A percentile compares a stretch with the other conserved stretches of the same genome.
Evolutionary conservation across 345 rosid species (phyloP).

Genomic region (Clarkia xantiana): DNA sequence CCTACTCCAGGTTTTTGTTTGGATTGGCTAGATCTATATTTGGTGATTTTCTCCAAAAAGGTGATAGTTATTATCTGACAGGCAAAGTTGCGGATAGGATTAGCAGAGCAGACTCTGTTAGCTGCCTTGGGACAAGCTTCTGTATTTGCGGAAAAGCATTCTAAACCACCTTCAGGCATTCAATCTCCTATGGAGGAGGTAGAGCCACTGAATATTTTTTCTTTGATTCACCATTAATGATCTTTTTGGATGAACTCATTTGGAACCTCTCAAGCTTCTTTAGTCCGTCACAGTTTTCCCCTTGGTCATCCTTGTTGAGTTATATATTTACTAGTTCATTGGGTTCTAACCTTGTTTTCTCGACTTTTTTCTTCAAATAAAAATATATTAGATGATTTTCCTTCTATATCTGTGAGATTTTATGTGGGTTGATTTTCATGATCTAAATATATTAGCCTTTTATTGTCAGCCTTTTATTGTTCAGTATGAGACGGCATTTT

Average conservation of each 20-base stretch:
- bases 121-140: conserved; percentile 93
- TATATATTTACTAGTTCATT: too few species aligned
- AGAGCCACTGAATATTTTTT: conserved; percentile 1
- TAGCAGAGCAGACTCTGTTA: conserved; percentile 78
- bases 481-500: too few species aligned
- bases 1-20: conserved; percentile 65
- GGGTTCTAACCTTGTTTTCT: too few species aligned
- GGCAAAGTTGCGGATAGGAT: conserved; percentile 69
- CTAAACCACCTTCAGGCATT: conserved; percentile 44
- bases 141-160: conserved; percentile 53
- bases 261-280: too few species aligned
- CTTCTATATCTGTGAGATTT: too few species aligned
- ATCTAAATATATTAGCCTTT: too few species aligned
- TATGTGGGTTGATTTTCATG: too few species aligned
- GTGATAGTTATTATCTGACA: conserved; percentile 15
- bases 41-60: conserved; percentile 5
- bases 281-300: neutral
- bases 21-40: conserved; percentile 3
- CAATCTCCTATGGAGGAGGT: conserved; percentile 90
- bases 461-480: too few species aligned
- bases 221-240: neutral
- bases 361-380: too few species aligned
- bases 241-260: too few species aligned
- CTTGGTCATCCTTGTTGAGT: neutral
- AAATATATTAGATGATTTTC: too few species aligned